Evolutionary conservation across 2,329 filamentous ascomycete genomes (phyloP).

Genomic region (Pseudogymnoascus destructans): DNA sequence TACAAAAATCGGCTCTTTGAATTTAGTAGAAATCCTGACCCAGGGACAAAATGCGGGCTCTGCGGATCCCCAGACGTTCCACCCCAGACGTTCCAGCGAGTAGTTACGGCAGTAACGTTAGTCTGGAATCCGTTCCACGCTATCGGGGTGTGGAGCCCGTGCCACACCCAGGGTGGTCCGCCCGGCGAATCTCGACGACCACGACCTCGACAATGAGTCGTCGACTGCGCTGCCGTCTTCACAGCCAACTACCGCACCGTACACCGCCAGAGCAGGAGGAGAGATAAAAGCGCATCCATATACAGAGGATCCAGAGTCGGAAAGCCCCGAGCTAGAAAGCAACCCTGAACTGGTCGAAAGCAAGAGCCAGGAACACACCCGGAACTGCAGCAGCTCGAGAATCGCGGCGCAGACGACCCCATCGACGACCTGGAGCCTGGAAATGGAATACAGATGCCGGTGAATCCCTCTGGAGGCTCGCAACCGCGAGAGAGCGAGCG

Average conservation of each 20-base stretch:
- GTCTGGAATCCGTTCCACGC: background rate
- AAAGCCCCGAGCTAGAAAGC: background rate
- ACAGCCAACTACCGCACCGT: background rate
- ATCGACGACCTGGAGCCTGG: background rate
- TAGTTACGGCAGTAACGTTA: background rate
- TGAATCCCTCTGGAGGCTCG: constrained; percentile 1
- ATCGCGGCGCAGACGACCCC: background rate
- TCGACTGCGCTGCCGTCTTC: background rate
- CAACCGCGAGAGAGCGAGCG: constrained; percentile 20
- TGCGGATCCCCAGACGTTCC: background rate
- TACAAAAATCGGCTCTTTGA: background rate
- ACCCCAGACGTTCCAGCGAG: background rate
- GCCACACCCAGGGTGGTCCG: background rate
- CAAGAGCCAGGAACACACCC: background rate
- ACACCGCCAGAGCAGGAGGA: background rate
- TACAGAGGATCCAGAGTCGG: background rate
- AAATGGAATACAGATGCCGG: constrained; percentile 1
- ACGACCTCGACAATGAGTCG: background rate
- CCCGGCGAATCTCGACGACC: background rate
- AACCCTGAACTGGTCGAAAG: background rate
- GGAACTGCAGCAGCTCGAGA: constrained; percentile 7
- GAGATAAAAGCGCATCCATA: background rate
- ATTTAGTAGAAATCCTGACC: background rate
- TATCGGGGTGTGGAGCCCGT: background rate
- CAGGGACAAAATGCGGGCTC: background rate